Percentiles rank a stretch among this genome's conserved stretches.
Conservation (phyloP, 2,329 filamentous ascomycete species). For the Cadophora luteo-olivacea region DNA sequence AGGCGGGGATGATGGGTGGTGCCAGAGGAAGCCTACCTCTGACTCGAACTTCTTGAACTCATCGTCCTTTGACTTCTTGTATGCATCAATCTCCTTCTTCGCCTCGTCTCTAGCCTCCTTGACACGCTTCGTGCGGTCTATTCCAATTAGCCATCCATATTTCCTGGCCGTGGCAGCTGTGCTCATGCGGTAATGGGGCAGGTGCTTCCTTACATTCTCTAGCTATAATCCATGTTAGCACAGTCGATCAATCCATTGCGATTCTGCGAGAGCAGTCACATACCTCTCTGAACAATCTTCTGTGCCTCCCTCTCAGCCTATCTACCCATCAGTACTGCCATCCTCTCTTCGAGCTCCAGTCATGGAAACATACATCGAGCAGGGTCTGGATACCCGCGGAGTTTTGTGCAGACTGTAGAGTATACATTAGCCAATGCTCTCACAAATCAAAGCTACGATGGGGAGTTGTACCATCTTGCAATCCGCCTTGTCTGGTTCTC, state of each 20-base stretch:
- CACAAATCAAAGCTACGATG: not conserved
- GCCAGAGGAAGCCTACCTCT: conserved; percentile 50
- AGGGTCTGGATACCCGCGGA: conserved; percentile 98
- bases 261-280: conserved; percentile 37
- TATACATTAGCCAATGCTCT: conserved; percentile 32
- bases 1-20: not conserved
- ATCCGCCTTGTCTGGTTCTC: conserved; percentile 27
- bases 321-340: conserved; percentile 42
- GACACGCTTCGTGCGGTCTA: conserved; percentile 94
- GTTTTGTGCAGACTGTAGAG: conserved; percentile 88
- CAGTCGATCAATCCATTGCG: conserved; percentile 30
- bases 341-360: not conserved
- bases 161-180: not conserved
- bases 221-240: conserved; percentile 58
- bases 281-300: conserved; percentile 98
- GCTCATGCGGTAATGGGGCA: conserved; percentile 40
- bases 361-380: conserved; percentile 79
- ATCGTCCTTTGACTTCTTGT: conserved; percentile 86
- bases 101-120: conserved; percentile 96
- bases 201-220: conserved; percentile 76
- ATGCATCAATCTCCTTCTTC: conserved; percentile 96
- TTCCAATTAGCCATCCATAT: conserved; percentile 25
- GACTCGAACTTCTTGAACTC: conserved; percentile 96
- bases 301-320: conserved; percentile 97
- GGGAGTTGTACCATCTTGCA: conserved; percentile 39